Evolutionary conservation across 1,284 basidiomycete genomes (phyloP).

Genomic region (Puccinia coronata): DNA sequence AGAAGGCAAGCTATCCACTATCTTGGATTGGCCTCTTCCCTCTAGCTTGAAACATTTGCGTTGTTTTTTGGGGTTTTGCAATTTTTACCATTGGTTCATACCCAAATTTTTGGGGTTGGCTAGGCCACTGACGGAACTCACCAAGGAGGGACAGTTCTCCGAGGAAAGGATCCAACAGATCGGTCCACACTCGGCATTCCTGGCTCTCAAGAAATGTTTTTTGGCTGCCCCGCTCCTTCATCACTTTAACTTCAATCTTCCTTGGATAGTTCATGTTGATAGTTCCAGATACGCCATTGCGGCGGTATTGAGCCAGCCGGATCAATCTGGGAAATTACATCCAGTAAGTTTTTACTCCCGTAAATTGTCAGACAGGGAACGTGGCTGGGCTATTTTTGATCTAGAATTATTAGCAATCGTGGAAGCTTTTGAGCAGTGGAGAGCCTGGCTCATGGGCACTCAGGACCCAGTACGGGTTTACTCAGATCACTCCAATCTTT

Average conservation of each 20-base stretch:
- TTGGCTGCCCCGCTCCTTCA: neutral
- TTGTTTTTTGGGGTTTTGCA: neutral
- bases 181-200: neutral
- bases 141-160: neutral
- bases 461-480: neutral
- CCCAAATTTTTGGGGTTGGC: constrained; percentile 4
- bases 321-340: neutral
- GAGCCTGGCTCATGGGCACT: neutral
- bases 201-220: neutral
- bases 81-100: constrained; percentile 23
- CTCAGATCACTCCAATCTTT: constrained; percentile 15
- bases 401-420: constrained; percentile 16
- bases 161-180: neutral
- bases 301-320: neutral
- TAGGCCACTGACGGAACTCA: neutral
- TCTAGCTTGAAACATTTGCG: neutral
- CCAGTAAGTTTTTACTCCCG: constrained; percentile 18
- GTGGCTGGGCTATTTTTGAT: neutral
- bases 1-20: constrained; percentile 1
- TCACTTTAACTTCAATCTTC: constrained; percentile 19
- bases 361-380: constrained; percentile 1
- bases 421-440: neutral
- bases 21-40: constrained; percentile 30
- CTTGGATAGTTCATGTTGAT: constrained; percentile 6
- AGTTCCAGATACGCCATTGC: constrained; percentile 19